Base-by-base conservation (phyloP, 2,329 filamentous ascomycete species). In the Arachnomyces sp. region DNA sequence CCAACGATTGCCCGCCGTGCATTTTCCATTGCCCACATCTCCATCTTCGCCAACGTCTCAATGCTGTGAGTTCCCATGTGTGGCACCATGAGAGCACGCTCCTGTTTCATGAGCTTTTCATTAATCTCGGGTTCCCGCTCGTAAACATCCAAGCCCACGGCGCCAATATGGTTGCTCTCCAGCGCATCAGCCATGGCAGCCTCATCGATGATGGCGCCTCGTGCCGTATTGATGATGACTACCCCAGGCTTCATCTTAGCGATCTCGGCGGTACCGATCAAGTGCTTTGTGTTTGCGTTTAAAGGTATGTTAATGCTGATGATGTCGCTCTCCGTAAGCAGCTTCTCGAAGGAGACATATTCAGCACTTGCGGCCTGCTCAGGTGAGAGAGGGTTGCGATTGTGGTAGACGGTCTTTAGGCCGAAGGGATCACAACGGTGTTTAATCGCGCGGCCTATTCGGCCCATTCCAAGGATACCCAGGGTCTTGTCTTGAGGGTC, bases 401-500 rank as follows among this genome's bases (percentile, higher is more conserved):
- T 71, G 47, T 66, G 55, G 48, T 74, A 73, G 29, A 51, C 53
- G 43, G 71, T 61, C 3, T 54, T 59, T 56, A 72, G 60, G 43
- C 67, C 66, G 52, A 73, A 72, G 0, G 52, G 61, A n/a, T n/a
- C n/a, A n/a, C n/a, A n/a, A n/a, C n/a, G n/a, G n/a, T n/a, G n/a
- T n/a, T n/a, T n/a, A n/a, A n/a, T n/a, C n/a, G n/a, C 0, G 49
- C 36, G 0, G 65, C 66, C 38, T 67, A 60, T 30, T 51, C 59
- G 0, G 67, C 67, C 4, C n/a, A n/a, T n/a, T n/a, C n/a, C n/a
- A n/a, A n/a, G n/a, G n/a, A n/a, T n/a, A n/a, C n/a, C n/a, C n/a
- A 88, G 68, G 1, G 77, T 66, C 61, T 86, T 86, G 28, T 78
- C 81, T 59, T 80, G 71, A 2, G 82, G 82, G 53, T 87, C 83